Evolutionary conservation across 495 filamentous ascomycete species (phyloP), one percentile per base, ranked within the genome.

Genomic region (Xylaria longipes): DNA sequence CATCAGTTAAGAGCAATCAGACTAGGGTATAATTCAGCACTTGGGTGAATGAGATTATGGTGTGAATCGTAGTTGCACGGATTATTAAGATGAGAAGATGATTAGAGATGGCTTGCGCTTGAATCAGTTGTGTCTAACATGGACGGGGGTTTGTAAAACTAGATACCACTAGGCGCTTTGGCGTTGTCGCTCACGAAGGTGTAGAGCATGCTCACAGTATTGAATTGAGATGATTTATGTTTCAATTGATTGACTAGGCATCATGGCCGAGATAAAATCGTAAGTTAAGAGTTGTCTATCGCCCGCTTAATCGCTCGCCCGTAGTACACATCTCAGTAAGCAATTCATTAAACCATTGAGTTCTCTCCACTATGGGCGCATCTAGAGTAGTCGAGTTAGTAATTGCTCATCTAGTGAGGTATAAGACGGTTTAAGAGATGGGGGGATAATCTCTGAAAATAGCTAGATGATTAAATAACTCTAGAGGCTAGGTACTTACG

Each of bases 321-420:
- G 74, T 50, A 9, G 29, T 67, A 56, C 81, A 80, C 71, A 88
- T 81, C 64, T 81, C 86, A 68, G 87, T 88, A 35, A 94, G 68
- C 75, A 89, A 74, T 48, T 78, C 74, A 72, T 89, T 89, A 58
- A 92, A 89, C 80, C 90, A 90, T 60, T 81, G 74, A 72, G 86
- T 83, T 73, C 86, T 83, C 80, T 95, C 92, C 79, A 89, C 84
- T 0, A 87, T 80, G 58, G 92, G 80, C 69, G 87, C 91, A 84
- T 96, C 69, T 71, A 6, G 33, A 56, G 25, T 31, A 3, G 6
- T 62, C 1, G 11, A 27, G 35, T 71, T 46, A 71, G 69, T 37
- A 56, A 20, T 29, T 41, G n/a, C 7, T 12, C 33, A 17, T 33
- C 22, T 33, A 6, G 20, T 9, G 2, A 14, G 6, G 25, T 20